Evolutionary conservation across 768 basidiomycete species (phyloP), one percentile per base, ranked within the genome.

Genomic region (Pholiota molesta): DNA sequence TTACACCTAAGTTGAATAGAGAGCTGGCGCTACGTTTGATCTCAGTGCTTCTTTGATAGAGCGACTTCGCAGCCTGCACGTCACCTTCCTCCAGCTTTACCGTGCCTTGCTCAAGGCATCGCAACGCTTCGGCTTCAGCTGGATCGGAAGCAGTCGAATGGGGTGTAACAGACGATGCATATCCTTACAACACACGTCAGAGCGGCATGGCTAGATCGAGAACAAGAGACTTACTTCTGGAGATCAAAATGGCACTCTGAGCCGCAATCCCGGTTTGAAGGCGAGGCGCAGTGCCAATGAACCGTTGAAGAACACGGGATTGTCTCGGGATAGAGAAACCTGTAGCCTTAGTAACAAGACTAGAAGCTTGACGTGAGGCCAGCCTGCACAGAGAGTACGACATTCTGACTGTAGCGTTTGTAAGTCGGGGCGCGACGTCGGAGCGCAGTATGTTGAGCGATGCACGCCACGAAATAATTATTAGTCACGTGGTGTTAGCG

Each of bases 1-100:
- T 93, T 31, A 95, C 94, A 45, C 94, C 93, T 14, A 94, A 82
- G 72, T 95, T 95, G 76, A 94, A 95, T 40, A 95, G 81, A 13
- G 90, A 88, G 72, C 89, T 91, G 10, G 92, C 90, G 58, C 83
- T 91, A 61, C 87, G 84, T 72, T 89, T 88, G 60, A 95, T 91
- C 69, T 93, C 87, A 29, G 88, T 84, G 68, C 92, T 93, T 66
- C 92, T 86, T 73, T 83, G 79, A 75, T 94, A 95, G 40, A 91
- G 80, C 52, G 79, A 79, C 73, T 90, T 94, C 55, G 93, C 93
- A 55, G 81, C 85, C 66, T 90, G 81, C 3, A 95, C 86, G 64
- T 95, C 94, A 21, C 94, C 94, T 69, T 94, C 91, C 73, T 94
- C 94, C 37, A 95, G 79, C 68, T 91, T 92, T 67, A 84, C 81